Percentiles rank a stretch among this genome's conserved stretches.
phyloP scores from a whole-genome alignment of 257 asterid genomes.

The Ilex aquifolium region DNA sequence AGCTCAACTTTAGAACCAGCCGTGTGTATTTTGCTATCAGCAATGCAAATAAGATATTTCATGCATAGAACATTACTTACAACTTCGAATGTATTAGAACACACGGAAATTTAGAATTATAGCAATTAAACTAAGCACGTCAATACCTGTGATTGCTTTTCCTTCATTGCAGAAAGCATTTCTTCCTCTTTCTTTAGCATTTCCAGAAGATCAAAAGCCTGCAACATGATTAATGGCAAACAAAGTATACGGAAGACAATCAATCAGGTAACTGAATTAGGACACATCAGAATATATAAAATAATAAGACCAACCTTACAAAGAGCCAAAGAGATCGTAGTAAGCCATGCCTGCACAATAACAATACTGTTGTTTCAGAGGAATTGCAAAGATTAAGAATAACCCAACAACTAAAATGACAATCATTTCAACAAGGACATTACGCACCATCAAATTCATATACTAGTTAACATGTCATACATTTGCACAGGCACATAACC shows the following conservation, averaged over 20 bases:
- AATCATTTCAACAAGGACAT: conserved; percentile 6
- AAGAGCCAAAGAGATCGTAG: conserved; percentile 69
- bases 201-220: conserved; percentile 93
- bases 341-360: conserved; percentile 78
- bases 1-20: no score
- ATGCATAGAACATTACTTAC: conserved; percentile 5
- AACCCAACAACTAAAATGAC: conserved; percentile 2
- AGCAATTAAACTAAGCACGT: conserved; percentile 7
- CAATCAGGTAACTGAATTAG: no score
- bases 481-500: no score
- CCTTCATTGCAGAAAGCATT: conserved; percentile 71
- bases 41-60: no score
- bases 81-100: not conserved
- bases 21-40: no score
- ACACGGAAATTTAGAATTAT: not conserved
- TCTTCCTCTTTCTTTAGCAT: conserved; percentile 95
- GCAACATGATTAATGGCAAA: not conserved
- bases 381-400: not conserved
- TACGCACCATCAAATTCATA: not conserved
- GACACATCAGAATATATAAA: not conserved
- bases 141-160: conserved; percentile 70
- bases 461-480: no score
- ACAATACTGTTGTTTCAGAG: conserved; percentile 6
- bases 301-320: conserved; percentile 66
- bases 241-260: no score